Evolutionary conservation across 805 yeast genomes (phyloP), one percentile per base, ranked within the genome.

Genomic region (Schwanniomyces vanrijiae): DNA sequence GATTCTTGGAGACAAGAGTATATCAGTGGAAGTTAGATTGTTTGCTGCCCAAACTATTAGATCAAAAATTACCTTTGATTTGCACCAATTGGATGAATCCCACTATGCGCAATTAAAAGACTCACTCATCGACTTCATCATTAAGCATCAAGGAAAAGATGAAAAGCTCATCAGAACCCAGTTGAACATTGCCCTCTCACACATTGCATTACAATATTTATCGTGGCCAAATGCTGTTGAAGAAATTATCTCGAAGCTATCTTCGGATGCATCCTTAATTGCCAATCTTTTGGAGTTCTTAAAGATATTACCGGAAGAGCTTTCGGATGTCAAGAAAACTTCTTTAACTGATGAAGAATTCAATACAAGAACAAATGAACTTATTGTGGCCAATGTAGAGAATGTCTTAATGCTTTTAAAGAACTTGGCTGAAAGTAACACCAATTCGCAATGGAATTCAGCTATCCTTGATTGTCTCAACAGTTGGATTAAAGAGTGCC

Each of bases 1-100:
- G 40, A 74, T 86, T 1, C 73, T 90, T 26, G 54, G 55, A 21
- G 56, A 65, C 5, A 55, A 54, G 16, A 60, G 59, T 4, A 54
- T 53, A 25, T 66, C 80, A 3, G 53, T 82, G 38, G 88, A 86
- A 59, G 68, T 86, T 43, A 83, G 83, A 57, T 73, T 94, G 58
- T 94, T 95, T 70, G 86, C 92, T 13, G 86, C 97, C 0, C 99
- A 95, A 64, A 94, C 99, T 0, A 69, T 94, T 51, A 75, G 97
- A 51, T 84, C 91, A 38, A 91, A 85, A 60, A 79, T 90, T 43
- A 86, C 88, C 10, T 91, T 88, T 64, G 98, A 94, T 66, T 72
- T 92, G 53, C 72, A 77, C 44, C 98, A 94, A 65, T 68, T 94
- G 4, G 88, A 90, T 0, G 72, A 66, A 20, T 78, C 75, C 4